Conservation (phyloP, 257 asterid species). For the Primulina tabacum region DNA sequence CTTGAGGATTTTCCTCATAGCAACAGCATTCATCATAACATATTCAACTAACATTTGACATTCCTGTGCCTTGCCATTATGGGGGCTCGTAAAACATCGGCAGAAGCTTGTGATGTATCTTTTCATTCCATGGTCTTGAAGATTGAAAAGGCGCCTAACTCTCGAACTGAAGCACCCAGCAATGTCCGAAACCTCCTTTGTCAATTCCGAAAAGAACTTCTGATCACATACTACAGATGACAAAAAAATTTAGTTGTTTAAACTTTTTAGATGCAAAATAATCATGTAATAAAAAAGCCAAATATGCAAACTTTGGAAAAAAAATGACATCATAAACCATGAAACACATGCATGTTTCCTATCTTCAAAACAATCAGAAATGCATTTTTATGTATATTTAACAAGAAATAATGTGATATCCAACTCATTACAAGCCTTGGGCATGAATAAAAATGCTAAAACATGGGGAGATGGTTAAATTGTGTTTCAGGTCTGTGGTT, state of each 20-base stretch:
- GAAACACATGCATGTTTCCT: not conserved
- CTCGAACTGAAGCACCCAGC: slow-evolving; percentile 50
- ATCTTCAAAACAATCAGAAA: no score
- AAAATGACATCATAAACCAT: no score
- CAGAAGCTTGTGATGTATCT: slow-evolving; percentile 28
- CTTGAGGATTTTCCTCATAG: slow-evolving; percentile 85
- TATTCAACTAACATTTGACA: slow-evolving; percentile 61
- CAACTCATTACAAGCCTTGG: not conserved
- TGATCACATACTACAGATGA: slow-evolving; percentile 44
- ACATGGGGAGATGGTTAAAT: not conserved
- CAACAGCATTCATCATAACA: slow-evolving; percentile 74
- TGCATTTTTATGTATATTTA: not conserved
- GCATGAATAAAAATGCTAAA: not conserved
- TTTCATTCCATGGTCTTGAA: slow-evolving; percentile 38
- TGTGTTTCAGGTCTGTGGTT: not conserved
- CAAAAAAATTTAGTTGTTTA: slow-evolving; percentile 4
- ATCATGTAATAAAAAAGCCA: not conserved
- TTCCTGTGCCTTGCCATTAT: slow-evolving; percentile 36
- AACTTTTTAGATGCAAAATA: not conserved
- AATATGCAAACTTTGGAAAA: not conserved
- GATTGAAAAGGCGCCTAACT: slow-evolving; percentile 44
- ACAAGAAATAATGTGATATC: not conserved
- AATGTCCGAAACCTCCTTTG: slow-evolving; percentile 47
- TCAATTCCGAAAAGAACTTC: slow-evolving; percentile 45
- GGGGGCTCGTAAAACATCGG: slow-evolving; percentile 40